A percentile compares a stretch with the other conserved stretches of the same genome.
phyloP scores from a whole-genome alignment of 1,284 basidiomycete species.

The Trichosporon coremiiforme region DNA sequence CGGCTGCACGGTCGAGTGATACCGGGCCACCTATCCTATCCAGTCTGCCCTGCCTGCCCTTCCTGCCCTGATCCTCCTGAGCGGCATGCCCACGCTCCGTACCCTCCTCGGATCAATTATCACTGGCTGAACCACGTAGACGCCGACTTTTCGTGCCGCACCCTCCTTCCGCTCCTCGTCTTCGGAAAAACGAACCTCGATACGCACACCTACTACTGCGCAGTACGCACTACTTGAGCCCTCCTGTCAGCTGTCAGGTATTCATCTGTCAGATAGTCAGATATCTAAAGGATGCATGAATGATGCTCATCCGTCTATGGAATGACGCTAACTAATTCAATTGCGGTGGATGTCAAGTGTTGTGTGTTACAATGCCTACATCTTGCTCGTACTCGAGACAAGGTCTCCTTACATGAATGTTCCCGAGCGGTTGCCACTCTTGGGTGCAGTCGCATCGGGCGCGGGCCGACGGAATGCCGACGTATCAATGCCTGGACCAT shows the following conservation, averaged over 20 bases:
- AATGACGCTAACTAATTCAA: background rate
- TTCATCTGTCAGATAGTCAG: background rate
- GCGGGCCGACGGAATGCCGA: conserved; percentile 50
- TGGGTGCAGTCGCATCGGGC: conserved; percentile 50
- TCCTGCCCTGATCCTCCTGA: background rate
- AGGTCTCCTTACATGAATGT: conserved; percentile 36
- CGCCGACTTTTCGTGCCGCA: conserved; percentile 1
- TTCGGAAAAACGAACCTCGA: background rate
- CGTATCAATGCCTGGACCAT: conserved; percentile 38
- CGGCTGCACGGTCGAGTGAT: conserved; percentile 12
- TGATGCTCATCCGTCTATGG: background rate
- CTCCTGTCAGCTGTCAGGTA: no score
- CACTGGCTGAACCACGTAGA: conserved; percentile 18
- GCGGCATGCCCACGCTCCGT: conserved; percentile 4
- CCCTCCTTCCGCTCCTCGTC: background rate
- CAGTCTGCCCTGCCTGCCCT: no score
- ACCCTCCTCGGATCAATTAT: conserved; percentile 15
- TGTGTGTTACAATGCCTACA: background rate
- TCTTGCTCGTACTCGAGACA: background rate
- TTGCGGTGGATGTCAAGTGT: background rate
- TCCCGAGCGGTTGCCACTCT: conserved; percentile 50
- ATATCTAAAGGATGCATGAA: conserved; percentile 5
- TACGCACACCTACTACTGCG: background rate
- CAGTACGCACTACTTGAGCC: background rate
- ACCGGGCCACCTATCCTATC: conserved; percentile 2